Base-by-base conservation (phyloP, 768 basidiomycete genomes). In the Boletus subcaerulescens region DNA sequence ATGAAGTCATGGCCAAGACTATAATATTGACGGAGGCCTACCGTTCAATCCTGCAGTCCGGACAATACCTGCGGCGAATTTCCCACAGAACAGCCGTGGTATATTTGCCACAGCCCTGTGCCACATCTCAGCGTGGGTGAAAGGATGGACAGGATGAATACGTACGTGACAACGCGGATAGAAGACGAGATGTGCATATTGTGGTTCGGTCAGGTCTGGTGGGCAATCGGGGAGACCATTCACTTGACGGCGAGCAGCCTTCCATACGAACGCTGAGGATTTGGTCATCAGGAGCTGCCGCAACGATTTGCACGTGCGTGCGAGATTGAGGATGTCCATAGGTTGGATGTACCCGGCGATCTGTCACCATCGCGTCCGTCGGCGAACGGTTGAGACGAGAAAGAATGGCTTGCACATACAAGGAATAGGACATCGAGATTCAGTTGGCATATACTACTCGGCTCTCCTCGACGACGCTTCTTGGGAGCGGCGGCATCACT, bases 21-120 rank as follows among this genome's bases (percentile, higher is more conserved):
- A 10, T 36, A 33, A 32, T 5, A 22, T 3, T 14, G 5, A 42
- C n/a, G 11, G 7, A 38, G 38, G 5, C 42, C 17, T 46, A 48
- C 60, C 40, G 38, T 36, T 3, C 18, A 5, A 14, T 7, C 41
- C 46, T 51, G 20, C 60, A 61, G 4, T 26, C 22, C 12, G 10
- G 22, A 38, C 60, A 61, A 45, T 61, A 61, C n/a, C 60, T 58
- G n/a, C 45, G 52, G 1, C 60, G 60, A 18, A 61, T 40, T 2
- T 10, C 4, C 62, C 61, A 63, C 8, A 63, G 18, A 32, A 60
- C 22, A 13, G 44, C 50, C 5, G n/a, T 35, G 0, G 44, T 42
- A 0, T 36, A 18, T 13, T 54, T 63, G n/a, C 45, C 61, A n/a
- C 62, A 63, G 1, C 31, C 42, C 61, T 63, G 20, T n/a, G 12